Base-by-base conservation (phyloP, 2,329 filamentous ascomycete species). In the Escovopsis sp. region DNA sequence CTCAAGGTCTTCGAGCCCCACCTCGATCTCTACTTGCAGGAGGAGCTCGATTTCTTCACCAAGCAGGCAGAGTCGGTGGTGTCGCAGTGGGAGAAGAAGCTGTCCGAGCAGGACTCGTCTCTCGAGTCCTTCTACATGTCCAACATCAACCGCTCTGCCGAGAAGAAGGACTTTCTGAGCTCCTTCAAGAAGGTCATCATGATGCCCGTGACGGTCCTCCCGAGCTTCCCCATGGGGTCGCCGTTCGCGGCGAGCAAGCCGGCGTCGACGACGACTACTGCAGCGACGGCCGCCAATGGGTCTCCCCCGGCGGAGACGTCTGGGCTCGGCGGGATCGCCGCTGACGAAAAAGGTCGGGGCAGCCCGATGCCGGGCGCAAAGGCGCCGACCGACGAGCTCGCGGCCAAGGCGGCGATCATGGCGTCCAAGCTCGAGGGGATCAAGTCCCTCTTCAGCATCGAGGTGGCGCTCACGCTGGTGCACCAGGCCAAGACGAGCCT, bases 181-280 rank as follows among this genome's bases (percentile, higher is more conserved):
- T 94, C 88, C 0, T 98, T 98, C 69, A 95, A 87, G 57, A 96
- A 96, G 60, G 91, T 98, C 8, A 84, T 98, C 49, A 95, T 98
- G 88, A 93, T 94, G 79, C 91, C 91, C 2, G 89, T 98, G 39
- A 94, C 85, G 40, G 89, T 87, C 8, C 67, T 96, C 4, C 84
- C 86, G 2, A 79, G 74, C 37, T 74, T 85, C 45, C 62, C 74
- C 6, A 64, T 75, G 39, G 66, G 68, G 8, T 75, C 67, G n/a
- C 71, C 71, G 42, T 84, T 77, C 54, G 70, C 63, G 45, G 61
- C 60, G 31, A 57, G 53, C 38, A 70, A 65, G 41, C 55, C 65
- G 0, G 45, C 59, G 8, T 42, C 51, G 1, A 43, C 46, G 1
- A 41, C 49, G 14, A 56, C 57, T 8, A 29, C 27, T 8, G 11